Percentiles rank a stretch among this genome's conserved stretches.
These are phyloP conservation scores for Pneumocystis carinii DNA, from an alignment of 1,139 yeast genomes.

Conservation along the genomic window DNA sequence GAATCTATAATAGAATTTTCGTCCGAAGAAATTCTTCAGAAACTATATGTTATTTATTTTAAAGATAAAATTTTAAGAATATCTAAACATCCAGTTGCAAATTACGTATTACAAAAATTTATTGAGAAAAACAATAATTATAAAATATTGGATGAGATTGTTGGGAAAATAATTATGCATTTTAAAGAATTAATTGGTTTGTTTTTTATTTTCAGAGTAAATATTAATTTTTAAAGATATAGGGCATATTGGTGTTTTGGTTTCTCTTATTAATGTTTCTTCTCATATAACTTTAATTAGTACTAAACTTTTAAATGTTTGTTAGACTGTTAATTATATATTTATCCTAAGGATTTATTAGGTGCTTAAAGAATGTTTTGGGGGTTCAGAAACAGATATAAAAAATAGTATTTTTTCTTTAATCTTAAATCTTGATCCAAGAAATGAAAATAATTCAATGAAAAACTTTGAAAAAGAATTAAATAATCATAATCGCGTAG, in stretches of 20 bases:
- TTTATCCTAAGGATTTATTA: not conserved
- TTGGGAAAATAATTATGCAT: constrained; percentile 58
- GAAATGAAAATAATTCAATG: not conserved
- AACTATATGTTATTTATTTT: constrained; percentile 60
- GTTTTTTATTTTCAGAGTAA: not conserved
- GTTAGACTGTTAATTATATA: not conserved
- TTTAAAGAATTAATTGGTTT: constrained; percentile 25
- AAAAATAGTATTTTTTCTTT: not conserved
- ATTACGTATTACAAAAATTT: constrained; percentile 61
- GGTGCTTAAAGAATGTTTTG: not conserved
- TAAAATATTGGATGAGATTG: constrained; percentile 44
- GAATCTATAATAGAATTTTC: constrained; percentile 53
- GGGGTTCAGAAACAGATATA: not conserved
- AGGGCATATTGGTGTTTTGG: not conserved
- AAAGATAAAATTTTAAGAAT: constrained; percentile 54
- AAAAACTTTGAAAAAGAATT: not conserved
- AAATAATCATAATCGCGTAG: not conserved
- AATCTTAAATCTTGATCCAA: not conserved
- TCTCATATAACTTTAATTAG: not conserved
- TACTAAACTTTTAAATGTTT: not conserved
- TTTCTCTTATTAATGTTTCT: not conserved
- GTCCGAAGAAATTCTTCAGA: constrained; percentile 51
- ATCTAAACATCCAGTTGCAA: constrained; percentile 69
- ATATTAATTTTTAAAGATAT: not conserved
- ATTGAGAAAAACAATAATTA: constrained; percentile 41